phyloP scores from a whole-genome alignment of 106 monocot species.

The Dendrobium nobile region DNA sequence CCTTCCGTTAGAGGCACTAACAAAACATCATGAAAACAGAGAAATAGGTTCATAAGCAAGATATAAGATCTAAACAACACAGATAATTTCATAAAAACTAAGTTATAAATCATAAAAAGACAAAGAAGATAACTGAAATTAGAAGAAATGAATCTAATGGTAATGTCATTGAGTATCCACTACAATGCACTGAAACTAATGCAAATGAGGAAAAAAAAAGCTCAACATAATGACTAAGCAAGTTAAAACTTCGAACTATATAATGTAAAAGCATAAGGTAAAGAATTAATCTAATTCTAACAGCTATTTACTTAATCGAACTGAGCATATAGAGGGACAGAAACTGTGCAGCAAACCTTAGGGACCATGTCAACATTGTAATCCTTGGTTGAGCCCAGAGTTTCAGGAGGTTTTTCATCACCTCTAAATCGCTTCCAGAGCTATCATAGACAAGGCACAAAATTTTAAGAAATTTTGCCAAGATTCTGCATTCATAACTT shows the following conservation, averaged over 20 bases:
- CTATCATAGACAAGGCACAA: constrained; percentile 18
- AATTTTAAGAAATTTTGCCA: neutral
- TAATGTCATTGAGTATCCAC: neutral
- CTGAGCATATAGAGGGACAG: neutral
- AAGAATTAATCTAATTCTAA: neutral
- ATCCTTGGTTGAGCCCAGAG: constrained; percentile 64
- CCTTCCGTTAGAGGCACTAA: neutral
- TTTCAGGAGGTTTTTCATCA: constrained; percentile 56
- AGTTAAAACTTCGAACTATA: neutral
- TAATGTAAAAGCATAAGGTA: neutral
- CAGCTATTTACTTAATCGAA: no score
- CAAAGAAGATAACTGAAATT: neutral
- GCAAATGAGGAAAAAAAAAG: neutral
- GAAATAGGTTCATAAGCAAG: neutral
- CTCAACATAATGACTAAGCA: no score
- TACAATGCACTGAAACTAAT: neutral
- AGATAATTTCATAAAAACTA: neutral
- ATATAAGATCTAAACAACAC: neutral
- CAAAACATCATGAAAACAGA: neutral
- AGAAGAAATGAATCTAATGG: neutral
- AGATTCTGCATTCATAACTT: neutral
- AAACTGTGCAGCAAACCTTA: constrained; percentile 32
- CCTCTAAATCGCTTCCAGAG: constrained; percentile 85
- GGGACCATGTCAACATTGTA: constrained; percentile 91
- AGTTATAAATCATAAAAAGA: neutral